Conservation (phyloP, 495 filamentous ascomycete species). For the Thermothielavioides terrestris region DNA sequence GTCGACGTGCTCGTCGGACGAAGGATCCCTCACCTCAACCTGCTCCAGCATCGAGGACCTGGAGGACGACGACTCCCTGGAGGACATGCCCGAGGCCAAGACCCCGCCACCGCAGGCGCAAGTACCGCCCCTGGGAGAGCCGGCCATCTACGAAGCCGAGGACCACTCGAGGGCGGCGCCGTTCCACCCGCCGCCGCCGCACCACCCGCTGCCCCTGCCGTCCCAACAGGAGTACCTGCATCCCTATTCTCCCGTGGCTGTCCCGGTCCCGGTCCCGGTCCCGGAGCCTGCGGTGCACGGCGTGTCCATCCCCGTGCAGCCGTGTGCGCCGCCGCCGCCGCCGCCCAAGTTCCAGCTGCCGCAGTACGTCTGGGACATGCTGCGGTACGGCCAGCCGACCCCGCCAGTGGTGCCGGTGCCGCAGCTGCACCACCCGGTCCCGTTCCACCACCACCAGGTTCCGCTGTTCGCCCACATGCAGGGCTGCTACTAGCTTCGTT, state of each 20-base stretch:
- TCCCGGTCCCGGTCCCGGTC: neutral
- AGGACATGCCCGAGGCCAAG: constrained; percentile 34
- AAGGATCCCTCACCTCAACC: constrained; percentile 37
- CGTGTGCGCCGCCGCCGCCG: constrained; percentile 19
- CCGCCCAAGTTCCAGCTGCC: constrained; percentile 34
- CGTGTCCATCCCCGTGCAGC: constrained; percentile 19
- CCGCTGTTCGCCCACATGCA: constrained; percentile 39
- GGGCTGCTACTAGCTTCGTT: constrained; percentile 37
- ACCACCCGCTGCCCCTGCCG: constrained; percentile 2
- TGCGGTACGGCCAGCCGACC: constrained; percentile 25
- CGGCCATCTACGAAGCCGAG: constrained; percentile 35
- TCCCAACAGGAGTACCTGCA: constrained; percentile 33
- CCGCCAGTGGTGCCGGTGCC: constrained; percentile 28
- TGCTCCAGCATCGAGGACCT: constrained; percentile 39
- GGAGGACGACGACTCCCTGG: constrained; percentile 28
- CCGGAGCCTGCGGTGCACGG: constrained; percentile 14
- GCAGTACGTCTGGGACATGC: constrained; percentile 36
- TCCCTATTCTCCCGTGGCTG: neutral
- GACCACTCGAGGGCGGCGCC: constrained; percentile 23
- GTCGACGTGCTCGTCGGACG: constrained; percentile 41
- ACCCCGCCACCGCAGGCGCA: constrained; percentile 29
- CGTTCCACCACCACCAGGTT: constrained; percentile 43
- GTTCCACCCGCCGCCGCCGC: constrained; percentile 10
- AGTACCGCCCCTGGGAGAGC: constrained; percentile 11
- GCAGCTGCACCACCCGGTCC: constrained; percentile 32